These are phyloP conservation scores for Thalia dealbata DNA, from an alignment of 176 grass and related monocot species.

Conservation along the genomic window DNA sequence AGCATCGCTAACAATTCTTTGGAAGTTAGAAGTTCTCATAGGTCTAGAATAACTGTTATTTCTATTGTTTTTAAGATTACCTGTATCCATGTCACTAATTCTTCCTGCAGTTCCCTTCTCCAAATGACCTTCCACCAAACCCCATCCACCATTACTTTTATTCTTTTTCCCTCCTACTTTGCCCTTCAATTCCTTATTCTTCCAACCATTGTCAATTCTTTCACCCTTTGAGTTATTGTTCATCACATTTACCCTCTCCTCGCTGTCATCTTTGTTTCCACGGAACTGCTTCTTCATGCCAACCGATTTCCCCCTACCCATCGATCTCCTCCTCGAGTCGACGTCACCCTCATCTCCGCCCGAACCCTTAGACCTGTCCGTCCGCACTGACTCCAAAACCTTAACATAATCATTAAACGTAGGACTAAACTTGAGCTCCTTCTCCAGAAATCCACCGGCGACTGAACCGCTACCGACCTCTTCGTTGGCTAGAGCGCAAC, in stretches of 20 bases:
- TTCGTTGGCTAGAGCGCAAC: constrained; percentile 20
- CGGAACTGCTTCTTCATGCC: constrained; percentile 27
- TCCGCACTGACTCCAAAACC: constrained; percentile 86
- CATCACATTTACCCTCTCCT: constrained; percentile 11
- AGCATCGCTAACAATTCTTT: constrained; percentile 7
- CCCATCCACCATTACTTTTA: neutral
- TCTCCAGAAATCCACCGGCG: constrained; percentile 47
- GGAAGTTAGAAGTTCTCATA: neutral
- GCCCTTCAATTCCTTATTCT: constrained; percentile 12
- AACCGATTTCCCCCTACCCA: constrained; percentile 13
- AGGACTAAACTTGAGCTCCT: constrained; percentile 68
- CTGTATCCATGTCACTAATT: neutral
- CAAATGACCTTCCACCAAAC: constrained; percentile 25
- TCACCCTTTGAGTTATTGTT: neutral
- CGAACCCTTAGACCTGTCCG: constrained; percentile 47
- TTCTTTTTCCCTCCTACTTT: neutral
- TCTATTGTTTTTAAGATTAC: constrained; percentile 14
- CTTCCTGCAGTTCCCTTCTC: constrained; percentile 14
- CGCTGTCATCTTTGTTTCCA: constrained; percentile 19
- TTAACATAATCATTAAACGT: constrained; percentile 91
- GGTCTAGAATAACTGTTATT: constrained; percentile 15
- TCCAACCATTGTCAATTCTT: constrained; percentile 11
- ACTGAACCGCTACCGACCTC: constrained; percentile 18
- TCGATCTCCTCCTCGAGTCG: constrained; percentile 27
- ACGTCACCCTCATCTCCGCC: constrained; percentile 22